Evolutionary conservation across 2,329 filamentous ascomycete species (phyloP).

Genomic region (Aspergillus sp.): DNA sequence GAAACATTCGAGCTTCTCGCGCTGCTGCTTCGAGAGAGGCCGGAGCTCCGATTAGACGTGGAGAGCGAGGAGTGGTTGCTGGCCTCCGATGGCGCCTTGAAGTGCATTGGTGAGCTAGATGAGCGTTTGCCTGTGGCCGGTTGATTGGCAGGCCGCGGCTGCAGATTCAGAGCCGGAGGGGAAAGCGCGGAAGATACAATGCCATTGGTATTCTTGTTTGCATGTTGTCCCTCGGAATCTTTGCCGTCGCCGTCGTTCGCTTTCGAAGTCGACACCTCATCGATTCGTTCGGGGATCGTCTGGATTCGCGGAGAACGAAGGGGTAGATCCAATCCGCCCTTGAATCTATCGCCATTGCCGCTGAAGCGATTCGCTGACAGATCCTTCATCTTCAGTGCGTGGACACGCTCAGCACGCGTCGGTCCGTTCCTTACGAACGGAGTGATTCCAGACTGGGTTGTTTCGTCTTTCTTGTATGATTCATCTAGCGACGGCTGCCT

Average conservation of each 20-base stretch:
- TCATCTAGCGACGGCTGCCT: background rate
- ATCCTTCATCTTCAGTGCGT: slow-evolving; percentile 27
- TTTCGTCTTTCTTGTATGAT: slow-evolving; percentile 1
- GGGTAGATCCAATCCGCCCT: slow-evolving; percentile 1
- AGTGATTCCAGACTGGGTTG: slow-evolving; percentile 4
- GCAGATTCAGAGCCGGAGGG: slow-evolving; percentile 21
- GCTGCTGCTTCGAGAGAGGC: slow-evolving; percentile 22
- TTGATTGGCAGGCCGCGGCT: slow-evolving; percentile 11
- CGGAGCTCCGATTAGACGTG: slow-evolving; percentile 11
- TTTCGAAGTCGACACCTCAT: background rate
- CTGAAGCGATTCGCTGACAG: slow-evolving; percentile 22
- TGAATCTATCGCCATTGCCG: slow-evolving; percentile 5
- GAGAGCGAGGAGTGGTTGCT: slow-evolving; percentile 11
- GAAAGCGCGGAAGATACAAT: slow-evolving; percentile 18
- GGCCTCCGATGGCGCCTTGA: slow-evolving; percentile 4
- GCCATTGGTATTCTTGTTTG: background rate
- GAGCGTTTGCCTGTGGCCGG: slow-evolving; percentile 13
- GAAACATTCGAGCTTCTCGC: slow-evolving; percentile 21
- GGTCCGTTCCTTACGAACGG: slow-evolving; percentile 14
- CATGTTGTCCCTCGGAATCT: background rate
- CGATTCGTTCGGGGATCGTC: background rate
- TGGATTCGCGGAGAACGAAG: background rate
- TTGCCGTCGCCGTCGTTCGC: background rate
- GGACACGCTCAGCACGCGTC: slow-evolving; percentile 23
- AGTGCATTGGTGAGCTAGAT: slow-evolving; percentile 13